These are phyloP conservation scores for Seminavis robusta DNA, from an alignment of 108 stramenopile species.

Conservation along the genomic window DNA sequence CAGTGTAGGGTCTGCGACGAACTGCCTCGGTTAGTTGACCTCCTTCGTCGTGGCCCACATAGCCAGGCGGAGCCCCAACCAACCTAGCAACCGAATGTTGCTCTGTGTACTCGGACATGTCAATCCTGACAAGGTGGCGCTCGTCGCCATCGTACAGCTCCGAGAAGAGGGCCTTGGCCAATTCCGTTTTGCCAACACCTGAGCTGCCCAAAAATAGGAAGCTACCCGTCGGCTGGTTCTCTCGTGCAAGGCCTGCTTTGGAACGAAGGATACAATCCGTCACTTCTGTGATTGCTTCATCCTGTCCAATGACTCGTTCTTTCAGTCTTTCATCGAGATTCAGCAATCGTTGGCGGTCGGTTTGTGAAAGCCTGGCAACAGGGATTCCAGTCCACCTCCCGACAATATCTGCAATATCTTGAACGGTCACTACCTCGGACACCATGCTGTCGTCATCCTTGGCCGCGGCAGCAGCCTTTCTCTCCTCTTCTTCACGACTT, in stretches of 20 bases:
- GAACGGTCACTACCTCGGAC: conserved; percentile 73
- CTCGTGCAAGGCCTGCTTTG: conserved; percentile 63
- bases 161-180: conserved; percentile 68
- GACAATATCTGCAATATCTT: conserved; percentile 84
- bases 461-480: conserved; percentile 42
- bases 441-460: conserved; percentile 64
- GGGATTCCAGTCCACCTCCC: conserved; percentile 87
- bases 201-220: conserved; percentile 85
- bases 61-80: conserved; percentile 90
- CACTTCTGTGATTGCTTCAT: conserved; percentile 75
- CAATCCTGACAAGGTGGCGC: conserved; percentile 73
- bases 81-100: conserved; percentile 77
- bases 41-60: conserved; percentile 94
- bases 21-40: conserved; percentile 97
- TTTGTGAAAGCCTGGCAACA: conserved; percentile 67
- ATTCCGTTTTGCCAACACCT: conserved; percentile 86
- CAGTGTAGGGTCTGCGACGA: conserved; percentile 90
- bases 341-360: conserved; percentile 81
- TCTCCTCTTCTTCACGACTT: conserved; percentile 63
- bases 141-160: conserved; percentile 84
- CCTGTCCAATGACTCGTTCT: conserved; percentile 82
- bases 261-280: conserved; percentile 61
- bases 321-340: conserved; percentile 58
- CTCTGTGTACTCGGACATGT: conserved; percentile 93
- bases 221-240: conserved; percentile 58